These are phyloP conservation scores for Hyphopichia pseudoburtonii DNA, from an alignment of 1,139 yeast species.

Conservation along the genomic window DNA sequence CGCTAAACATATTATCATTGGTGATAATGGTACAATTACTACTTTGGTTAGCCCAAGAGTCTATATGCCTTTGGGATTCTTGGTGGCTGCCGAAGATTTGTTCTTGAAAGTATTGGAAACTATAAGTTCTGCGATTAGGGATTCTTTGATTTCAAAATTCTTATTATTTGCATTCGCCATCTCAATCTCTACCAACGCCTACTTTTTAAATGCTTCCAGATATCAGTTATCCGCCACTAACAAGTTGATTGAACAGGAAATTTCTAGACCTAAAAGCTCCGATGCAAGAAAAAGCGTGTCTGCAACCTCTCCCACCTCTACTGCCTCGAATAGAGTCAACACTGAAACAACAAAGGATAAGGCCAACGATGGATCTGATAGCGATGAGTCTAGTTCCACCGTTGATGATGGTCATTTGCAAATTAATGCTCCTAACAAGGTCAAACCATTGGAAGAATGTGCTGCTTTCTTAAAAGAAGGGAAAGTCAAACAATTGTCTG, in stretches of 20 bases:
- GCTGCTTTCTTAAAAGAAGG: constrained; percentile 68
- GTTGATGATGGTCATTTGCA: constrained; percentile 21
- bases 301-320: neutral
- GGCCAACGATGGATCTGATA: constrained; percentile 7
- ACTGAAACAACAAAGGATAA: constrained; percentile 1
- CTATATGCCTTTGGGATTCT: constrained; percentile 66
- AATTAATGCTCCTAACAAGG: constrained; percentile 21
- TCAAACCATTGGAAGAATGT: constrained; percentile 60
- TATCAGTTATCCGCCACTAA: constrained; percentile 48
- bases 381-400: constrained; percentile 10
- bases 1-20: constrained; percentile 42
- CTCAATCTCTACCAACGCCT: constrained; percentile 79
- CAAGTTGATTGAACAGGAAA: constrained; percentile 43
- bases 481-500: constrained; percentile 58
- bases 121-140: constrained; percentile 74
- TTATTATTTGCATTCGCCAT: constrained; percentile 71
- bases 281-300: constrained; percentile 1
- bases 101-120: constrained; percentile 52
- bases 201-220: constrained; percentile 76
- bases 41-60: constrained; percentile 66
- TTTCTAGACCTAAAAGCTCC: constrained; percentile 26
- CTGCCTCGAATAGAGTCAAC: neutral
- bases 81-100: constrained; percentile 67
- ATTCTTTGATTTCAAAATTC: constrained; percentile 76
- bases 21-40: constrained; percentile 55